These are phyloP conservation scores for Colletotrichum ledebouriae DNA, from an alignment of 2,329 filamentous ascomycete genomes.

Conservation along the genomic window DNA sequence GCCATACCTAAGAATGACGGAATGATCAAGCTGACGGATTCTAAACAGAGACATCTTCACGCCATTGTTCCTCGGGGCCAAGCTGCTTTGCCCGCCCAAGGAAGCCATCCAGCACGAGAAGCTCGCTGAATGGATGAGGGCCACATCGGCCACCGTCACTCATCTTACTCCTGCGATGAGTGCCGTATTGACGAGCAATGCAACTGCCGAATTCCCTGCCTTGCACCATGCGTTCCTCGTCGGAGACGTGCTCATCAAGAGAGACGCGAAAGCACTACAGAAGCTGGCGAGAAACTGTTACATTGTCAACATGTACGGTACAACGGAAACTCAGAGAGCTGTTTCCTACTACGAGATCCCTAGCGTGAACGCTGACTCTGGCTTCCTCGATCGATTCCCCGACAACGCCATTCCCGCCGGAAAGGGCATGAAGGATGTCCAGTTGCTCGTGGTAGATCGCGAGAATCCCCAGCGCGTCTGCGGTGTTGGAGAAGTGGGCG, in stretches of 20 bases:
- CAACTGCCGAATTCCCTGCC: constrained; percentile 80
- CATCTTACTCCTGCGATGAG: constrained; percentile 98
- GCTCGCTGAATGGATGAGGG: constrained; percentile 87
- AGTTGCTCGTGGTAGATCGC: constrained; percentile 85
- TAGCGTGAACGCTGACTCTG: constrained; percentile 72
- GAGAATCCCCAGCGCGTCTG: constrained; percentile 75
- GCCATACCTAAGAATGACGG: too few relatives aligned
- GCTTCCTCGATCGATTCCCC: constrained; percentile 57
- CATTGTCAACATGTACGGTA: constrained; percentile 90
- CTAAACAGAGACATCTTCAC: constrained; percentile 78
- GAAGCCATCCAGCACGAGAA: constrained; percentile 91
- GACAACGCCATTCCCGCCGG: constrained; percentile 84
- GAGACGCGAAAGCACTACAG: constrained; percentile 83
- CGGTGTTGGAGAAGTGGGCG: constrained; percentile 83
- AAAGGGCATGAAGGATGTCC: constrained; percentile 80
- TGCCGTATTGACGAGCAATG: constrained; percentile 90
- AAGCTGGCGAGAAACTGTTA: constrained; percentile 79
- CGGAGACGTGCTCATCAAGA: constrained; percentile 88
- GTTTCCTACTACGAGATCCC: constrained; percentile 83
- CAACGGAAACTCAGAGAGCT: constrained; percentile 75
- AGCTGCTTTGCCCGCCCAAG: constrained; percentile 34
- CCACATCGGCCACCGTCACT: constrained; percentile 78
- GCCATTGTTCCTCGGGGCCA: constrained; percentile 79
- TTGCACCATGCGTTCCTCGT: constrained; percentile 91
- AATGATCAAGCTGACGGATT: too few relatives aligned